Base-by-base conservation (phyloP, 2,329 filamentous ascomycete species). In the Dendrostoma leiphaemia region DNA sequence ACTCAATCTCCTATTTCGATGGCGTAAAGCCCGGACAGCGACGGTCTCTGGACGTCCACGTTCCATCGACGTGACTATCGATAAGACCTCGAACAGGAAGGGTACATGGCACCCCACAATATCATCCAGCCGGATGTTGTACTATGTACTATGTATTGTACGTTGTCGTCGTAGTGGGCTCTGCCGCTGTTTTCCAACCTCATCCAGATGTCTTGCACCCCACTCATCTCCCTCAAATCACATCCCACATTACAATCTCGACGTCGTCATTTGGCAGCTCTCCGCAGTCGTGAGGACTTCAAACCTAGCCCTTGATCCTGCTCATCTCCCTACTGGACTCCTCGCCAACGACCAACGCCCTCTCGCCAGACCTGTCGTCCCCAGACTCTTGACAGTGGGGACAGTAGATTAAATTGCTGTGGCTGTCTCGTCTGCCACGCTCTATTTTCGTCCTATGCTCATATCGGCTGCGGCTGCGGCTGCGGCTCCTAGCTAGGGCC, bases 181-280 rank as follows among this genome's bases (percentile, higher is more conserved):
- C 28, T 45, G 17, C 24, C 26, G 24, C 43, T 19, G 43, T 17
- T 46, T 28, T 8, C 23, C 28, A 34, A 17, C 28, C 35, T 43
- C 15, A 21, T 23, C 40, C 13, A 23, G 34, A 37, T 26, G 23
- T 17, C 34, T 31, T 13, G 29, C 26, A 28, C 52, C 45, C 48
- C 56, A 54, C 52, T 34, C 31, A 28, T 21, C 29, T 44, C 49
- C 56, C 52, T 58, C 56, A 55, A 55, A 58, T 55, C 56, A 52
- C 50, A 55, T n/a, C n/a, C n/a, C n/a, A 29, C 9, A 46, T 32
- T n/a, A 23, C 10, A 29, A 26, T 46, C 13, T 23, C 12, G 15
- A 23, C 29, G 28, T 19, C 43, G 24, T 48, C 43, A 47, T 32
- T 54, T 51, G 55, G 55, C 52, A 51, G 51, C 55, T 54, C 41